Conservation (phyloP, 345 rosid species). For the Garcia nutans region DNA sequence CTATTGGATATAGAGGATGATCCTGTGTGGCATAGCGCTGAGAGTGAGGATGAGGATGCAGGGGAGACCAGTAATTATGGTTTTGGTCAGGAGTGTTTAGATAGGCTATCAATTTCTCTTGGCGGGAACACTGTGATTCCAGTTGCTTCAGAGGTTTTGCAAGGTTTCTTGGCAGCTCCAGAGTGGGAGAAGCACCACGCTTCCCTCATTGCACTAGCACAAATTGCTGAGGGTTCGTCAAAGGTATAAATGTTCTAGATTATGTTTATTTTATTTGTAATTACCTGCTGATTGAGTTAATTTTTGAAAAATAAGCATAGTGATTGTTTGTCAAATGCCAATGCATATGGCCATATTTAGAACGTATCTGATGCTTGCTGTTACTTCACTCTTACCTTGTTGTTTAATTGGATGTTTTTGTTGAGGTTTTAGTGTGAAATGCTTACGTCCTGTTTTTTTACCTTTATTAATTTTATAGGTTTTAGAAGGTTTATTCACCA, state of each 20-base stretch:
- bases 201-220: conserved; percentile 93
- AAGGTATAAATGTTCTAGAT: conserved; percentile 51
- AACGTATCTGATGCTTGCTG: not conserved
- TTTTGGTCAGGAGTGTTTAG: conserved; percentile 97
- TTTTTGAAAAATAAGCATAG: not conserved
- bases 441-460: not conserved
- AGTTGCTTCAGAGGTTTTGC: conserved; percentile 87
- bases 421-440: not conserved
- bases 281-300: conserved; percentile 37
- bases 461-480: not conserved
- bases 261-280: conserved; percentile 20
- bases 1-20: conserved; percentile 90
- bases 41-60: conserved; percentile 90
- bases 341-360: not conserved
- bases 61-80: conserved; percentile 91
- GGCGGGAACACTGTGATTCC: conserved; percentile 98
- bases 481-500: not conserved
- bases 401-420: not conserved
- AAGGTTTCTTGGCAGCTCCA: conserved; percentile 75
- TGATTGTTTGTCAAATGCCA: not conserved
- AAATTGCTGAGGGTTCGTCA: conserved; percentile 97
- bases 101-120: conserved; percentile 79
- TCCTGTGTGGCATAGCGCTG: conserved; percentile 89
- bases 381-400: not conserved
- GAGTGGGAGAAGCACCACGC: conserved; percentile 99